These are phyloP conservation scores for Bidens hawaiensis DNA, from an alignment of 140 eudicot genomes.

Conservation along the genomic window DNA sequence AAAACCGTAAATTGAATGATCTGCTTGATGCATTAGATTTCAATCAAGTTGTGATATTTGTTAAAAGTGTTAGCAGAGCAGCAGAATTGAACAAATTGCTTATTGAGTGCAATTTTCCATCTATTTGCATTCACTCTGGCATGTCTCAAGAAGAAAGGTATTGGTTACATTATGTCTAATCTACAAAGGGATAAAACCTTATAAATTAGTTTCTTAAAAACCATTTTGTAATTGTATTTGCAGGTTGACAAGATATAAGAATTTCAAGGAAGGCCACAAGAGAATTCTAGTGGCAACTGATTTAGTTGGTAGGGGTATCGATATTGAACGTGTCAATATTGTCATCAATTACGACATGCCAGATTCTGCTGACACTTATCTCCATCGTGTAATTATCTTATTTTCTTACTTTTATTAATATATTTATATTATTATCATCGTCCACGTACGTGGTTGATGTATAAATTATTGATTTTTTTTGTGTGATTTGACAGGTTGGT, in stretches of 20 bases:
- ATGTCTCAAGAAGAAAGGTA: conserved; percentile 10
- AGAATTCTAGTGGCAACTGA: conserved; percentile 7
- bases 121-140: conserved; percentile 10
- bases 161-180: too few relatives aligned
- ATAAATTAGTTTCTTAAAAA: not conserved
- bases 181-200: too few relatives aligned
- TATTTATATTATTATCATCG: not conserved
- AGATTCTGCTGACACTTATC: conserved; percentile 8
- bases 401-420: not conserved
- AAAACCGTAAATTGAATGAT: conserved; percentile 8
- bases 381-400: conserved; percentile 3
- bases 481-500: not conserved
- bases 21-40: conserved; percentile 5
- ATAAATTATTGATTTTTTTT: not conserved
- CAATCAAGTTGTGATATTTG: conserved; percentile 4
- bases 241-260: conserved; percentile 9
- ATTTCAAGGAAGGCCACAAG: conserved; percentile 9
- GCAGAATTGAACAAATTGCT: conserved; percentile 4
- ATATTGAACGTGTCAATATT: conserved; percentile 7
- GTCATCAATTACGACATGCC: conserved; percentile 5
- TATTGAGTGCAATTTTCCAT: conserved; percentile 5
- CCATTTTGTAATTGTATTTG: not conserved
- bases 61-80: conserved; percentile 11
- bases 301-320: conserved; percentile 8
- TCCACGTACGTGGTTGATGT: not conserved